Evolutionary conservation across 345 rosid species (phyloP), one percentile per base, ranked within the genome.

Genomic region (Salix caprea): DNA sequence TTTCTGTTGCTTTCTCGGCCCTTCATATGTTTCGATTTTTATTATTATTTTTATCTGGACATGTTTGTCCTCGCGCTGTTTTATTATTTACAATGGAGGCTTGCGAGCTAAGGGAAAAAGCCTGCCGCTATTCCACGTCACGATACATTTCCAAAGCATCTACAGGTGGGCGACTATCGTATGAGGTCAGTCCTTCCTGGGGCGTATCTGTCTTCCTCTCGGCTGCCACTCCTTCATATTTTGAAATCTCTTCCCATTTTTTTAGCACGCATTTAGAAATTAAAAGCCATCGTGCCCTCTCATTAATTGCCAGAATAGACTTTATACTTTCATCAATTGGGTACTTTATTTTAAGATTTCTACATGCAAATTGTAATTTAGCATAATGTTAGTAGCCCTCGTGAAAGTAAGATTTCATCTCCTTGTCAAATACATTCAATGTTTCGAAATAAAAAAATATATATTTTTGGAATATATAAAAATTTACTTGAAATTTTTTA

Each of bases 71-170:
- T 78, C 65, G 4, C 26, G 67, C 58, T 58, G 66, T 70, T 30
- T 13, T 26, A 40, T 71, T n/a, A 82, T 71, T 84, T 79, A 34
- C 81, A 34, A n/a, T 9, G 16, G 12, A 23, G 23, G 70, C 62
- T 69, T 60, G 6, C 37, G 50, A 66, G 70, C 46, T 77, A 70
- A 71, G 80, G 69, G 74, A 71, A 42, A 73, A 86, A 86, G 84
- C 87, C 89, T 89, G 87, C 88, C 83, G 82, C 81, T 85, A 71
- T 76, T 85, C 76, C 88, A 82, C 87, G 87, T 85, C 84, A 80
- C 70, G 62, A 72, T 73, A 73, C 77, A 81, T 83, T 85, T 80
- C 82, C 83, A 73, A 81, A 75, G 69, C 74, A 58, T 23, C 11
- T 8, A 23, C 4, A 58, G 28, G 12, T 4, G 6, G 64, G 14